phyloP scores from a whole-genome alignment of 1,284 basidiomycete genomes.

The Ganoderma multipileum region DNA sequence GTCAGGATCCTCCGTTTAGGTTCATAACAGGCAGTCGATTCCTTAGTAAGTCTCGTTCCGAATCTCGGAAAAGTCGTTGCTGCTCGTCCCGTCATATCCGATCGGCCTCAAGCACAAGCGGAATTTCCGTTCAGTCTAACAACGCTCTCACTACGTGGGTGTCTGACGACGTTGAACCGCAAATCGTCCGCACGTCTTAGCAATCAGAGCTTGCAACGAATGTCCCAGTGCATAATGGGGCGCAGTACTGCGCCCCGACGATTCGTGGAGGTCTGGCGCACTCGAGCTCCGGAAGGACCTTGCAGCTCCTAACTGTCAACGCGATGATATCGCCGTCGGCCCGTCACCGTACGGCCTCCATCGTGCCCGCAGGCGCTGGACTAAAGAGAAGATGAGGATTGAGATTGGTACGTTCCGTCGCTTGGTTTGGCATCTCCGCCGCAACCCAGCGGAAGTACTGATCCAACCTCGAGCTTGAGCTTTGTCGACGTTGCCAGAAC shows the following conservation, averaged over 20 bases:
- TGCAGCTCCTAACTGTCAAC: slow-evolving; percentile 2
- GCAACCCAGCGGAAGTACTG: not conserved
- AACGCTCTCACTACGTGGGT: not conserved
- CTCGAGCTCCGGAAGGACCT: slow-evolving; percentile 9
- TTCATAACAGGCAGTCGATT: not conserved
- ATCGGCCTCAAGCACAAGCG: not conserved
- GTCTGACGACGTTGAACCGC: not conserved
- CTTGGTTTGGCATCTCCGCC: not conserved
- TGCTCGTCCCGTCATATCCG: not conserved
- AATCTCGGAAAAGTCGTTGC: not conserved
- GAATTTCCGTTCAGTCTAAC: not conserved
- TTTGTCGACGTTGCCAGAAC: not conserved
- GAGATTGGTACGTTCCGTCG: not conserved
- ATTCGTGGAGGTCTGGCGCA: too few species aligned
- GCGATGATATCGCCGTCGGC: too few species aligned
- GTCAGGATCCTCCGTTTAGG: not conserved
- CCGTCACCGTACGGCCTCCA: too few species aligned
- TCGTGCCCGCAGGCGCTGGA: not conserved
- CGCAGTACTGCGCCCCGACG: too few species aligned
- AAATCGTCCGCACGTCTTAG: not conserved
- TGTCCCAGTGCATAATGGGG: too few species aligned
- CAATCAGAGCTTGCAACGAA: not conserved
- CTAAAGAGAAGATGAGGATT: not conserved
- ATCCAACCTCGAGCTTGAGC: slow-evolving; percentile 3
- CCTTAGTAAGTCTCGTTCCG: not conserved